Base-by-base conservation (phyloP, 345 rosid genomes). In the Populus euphratica region DNA sequence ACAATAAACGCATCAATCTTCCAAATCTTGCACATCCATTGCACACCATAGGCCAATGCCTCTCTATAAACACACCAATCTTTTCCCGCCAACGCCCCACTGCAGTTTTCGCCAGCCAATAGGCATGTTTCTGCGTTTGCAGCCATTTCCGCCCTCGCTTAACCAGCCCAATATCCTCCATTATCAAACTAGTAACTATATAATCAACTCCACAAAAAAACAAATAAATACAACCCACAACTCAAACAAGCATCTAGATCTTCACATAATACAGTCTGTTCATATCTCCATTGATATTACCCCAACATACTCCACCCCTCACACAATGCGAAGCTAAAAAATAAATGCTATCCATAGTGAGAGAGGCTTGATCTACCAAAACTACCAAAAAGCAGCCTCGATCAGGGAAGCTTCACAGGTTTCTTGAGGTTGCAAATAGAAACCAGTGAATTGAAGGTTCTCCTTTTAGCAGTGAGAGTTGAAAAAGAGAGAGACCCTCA, bases 131-230 rank as follows among this genome's bases (percentile, higher is more conserved):
- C 89, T 91, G 98, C 8, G 91, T 85, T 54, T 86, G 90, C 76
- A 93, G 75, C 98, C 99, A 96, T 81, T 91, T 85, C 97, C 95
- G 92, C 2, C 89, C 94, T 83, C 92, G 99, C 81, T 87, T 88
- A 61, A 91, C 89, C 77, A 96, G 84, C 68, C 96, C 94, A 77
- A 96, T 90, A 76, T 93, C 99, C 81, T 88, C 97, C 99, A 93
- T 96, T 59, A 59, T n/a, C 47, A 29, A 36, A 31, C n/a, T 31
- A 27, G 47, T 33, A 66, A 41, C 66, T 36, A 69, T 43, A 49
- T 56, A 64, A 36, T 50, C 39, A 72, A 14, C 65, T 49, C 52
- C 50, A 27, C 17, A 64, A 47, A 11, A 21, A 29, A 23, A 35
- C 18, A 21, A 17, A 50, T 16, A 52, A 68, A 52, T 39, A 56